A percentile compares a stretch with the other conserved stretches of the same genome.
phyloP scores from a whole-genome alignment of 208 protist species.

The Novymonas esmeraldas region DNA sequence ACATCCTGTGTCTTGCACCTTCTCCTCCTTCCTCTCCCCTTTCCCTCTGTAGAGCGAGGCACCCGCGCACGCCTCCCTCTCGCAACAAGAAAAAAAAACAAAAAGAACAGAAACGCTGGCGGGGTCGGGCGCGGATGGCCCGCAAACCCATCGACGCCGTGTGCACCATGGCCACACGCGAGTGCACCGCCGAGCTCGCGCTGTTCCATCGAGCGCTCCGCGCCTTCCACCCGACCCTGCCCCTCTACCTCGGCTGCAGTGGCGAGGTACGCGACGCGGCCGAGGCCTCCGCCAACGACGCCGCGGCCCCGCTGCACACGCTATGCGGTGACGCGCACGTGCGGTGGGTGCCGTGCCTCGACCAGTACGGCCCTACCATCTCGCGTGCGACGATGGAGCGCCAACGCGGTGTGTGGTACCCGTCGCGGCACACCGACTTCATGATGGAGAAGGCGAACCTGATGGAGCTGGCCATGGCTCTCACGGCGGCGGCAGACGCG shows the following conservation, averaged over 20 bases:
- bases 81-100: too few relatives aligned
- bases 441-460: slow-evolving; percentile 91
- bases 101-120: too few relatives aligned
- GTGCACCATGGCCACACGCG: slow-evolving; percentile 81
- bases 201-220: slow-evolving; percentile 73
- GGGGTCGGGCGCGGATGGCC: slow-evolving; percentile 7
- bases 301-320: slow-evolving; percentile 2
- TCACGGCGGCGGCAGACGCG: slow-evolving; percentile 3
- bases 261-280: slow-evolving; percentile 25
- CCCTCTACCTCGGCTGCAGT: slow-evolving; percentile 66
- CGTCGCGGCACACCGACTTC: slow-evolving; percentile 74
- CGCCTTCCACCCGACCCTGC: slow-evolving; percentile 53
- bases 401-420: slow-evolving; percentile 68
- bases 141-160: slow-evolving; percentile 47
- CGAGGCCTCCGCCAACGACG: neutral
- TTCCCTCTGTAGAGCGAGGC: neutral
- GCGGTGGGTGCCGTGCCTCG: slow-evolving; percentile 70
- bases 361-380: slow-evolving; percentile 58
- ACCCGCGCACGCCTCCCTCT: too few relatives aligned
- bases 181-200: slow-evolving; percentile 77
- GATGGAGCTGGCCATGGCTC: slow-evolving; percentile 73
- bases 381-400: slow-evolving; percentile 69
- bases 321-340: slow-evolving; percentile 39
- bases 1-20: neutral
- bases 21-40: neutral